Conservation (phyloP, 1,139 yeast species). For the Martiniozyma asiatica region DNA sequence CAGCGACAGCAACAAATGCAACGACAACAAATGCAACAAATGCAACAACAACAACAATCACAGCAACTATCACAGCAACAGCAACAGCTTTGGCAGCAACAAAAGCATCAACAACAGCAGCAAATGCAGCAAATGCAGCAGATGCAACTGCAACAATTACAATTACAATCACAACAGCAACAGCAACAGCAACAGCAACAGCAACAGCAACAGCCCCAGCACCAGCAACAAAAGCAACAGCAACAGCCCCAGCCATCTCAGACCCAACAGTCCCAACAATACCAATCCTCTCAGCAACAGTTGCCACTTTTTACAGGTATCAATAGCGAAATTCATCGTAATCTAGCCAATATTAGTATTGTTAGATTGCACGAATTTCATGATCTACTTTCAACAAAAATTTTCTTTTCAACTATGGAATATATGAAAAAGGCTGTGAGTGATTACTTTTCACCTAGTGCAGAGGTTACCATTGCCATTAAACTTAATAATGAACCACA, state of each 20-base stretch:
- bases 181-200: conserved; percentile 8
- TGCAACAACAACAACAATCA: conserved; percentile 3
- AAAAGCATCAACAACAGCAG: conserved; percentile 5
- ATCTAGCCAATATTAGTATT: conserved; percentile 4
- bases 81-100: conserved; percentile 6
- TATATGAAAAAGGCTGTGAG: conserved; percentile 36
- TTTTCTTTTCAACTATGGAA: conserved; percentile 22
- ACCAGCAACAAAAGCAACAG: conserved; percentile 4
- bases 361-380: conserved; percentile 5
- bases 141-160: conserved; percentile 6
- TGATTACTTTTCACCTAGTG: conserved; percentile 39
- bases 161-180: conserved; percentile 6
- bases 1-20: not conserved
- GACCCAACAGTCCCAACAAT: conserved; percentile 6
- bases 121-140: conserved; percentile 1
- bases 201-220: conserved; percentile 5
- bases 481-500: conserved; percentile 34
- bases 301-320: not conserved
- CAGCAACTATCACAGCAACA: conserved; percentile 9
- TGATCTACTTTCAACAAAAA: conserved; percentile 3
- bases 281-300: conserved; percentile 10
- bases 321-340: conserved; percentile 3
- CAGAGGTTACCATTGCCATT: conserved; percentile 32
- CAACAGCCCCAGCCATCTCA: conserved; percentile 2
- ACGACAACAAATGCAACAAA: conserved; percentile 2